phyloP scores from a whole-genome alignment of 176 grass and related monocot genomes.

The Lolium rigidum region DNA sequence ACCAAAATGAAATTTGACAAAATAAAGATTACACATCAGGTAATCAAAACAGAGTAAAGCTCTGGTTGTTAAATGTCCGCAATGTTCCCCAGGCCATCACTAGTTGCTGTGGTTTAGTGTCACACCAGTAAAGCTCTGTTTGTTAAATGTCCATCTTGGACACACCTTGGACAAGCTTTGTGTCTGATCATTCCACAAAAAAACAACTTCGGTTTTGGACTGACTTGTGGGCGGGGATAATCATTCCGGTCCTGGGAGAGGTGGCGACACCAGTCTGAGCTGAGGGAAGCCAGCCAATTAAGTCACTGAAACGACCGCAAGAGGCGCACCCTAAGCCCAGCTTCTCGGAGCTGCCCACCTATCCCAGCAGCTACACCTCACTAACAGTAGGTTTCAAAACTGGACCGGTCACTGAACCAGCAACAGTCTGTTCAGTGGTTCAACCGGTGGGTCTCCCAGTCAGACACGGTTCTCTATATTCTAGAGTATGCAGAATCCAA shows the following conservation, averaged over 20 bases:
- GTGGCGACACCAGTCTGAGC: no score
- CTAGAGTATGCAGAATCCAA: neutral
- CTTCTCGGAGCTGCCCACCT: no score
- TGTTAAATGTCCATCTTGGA: neutral
- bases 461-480: neutral
- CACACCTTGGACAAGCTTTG: neutral
- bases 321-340: no score
- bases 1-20: no score
- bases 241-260: no score
- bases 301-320: no score
- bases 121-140: neutral
- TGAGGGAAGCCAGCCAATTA: no score
- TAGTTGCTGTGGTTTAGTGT: neutral
- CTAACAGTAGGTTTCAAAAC: neutral
- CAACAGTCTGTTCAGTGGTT: neutral
- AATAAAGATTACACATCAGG: no score
- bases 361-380: neutral
- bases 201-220: neutral
- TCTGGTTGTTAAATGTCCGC: no score
- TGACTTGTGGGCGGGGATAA: no score
- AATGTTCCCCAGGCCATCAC: neutral
- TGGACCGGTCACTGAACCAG: neutral
- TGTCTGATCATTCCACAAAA: neutral
- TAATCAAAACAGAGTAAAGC: no score
- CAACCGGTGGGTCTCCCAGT: neutral